A percentile compares a stretch with the other conserved stretches of the same genome.
Evolutionary conservation across 345 rosid species (phyloP).

Genomic region (Populus simonii): DNA sequence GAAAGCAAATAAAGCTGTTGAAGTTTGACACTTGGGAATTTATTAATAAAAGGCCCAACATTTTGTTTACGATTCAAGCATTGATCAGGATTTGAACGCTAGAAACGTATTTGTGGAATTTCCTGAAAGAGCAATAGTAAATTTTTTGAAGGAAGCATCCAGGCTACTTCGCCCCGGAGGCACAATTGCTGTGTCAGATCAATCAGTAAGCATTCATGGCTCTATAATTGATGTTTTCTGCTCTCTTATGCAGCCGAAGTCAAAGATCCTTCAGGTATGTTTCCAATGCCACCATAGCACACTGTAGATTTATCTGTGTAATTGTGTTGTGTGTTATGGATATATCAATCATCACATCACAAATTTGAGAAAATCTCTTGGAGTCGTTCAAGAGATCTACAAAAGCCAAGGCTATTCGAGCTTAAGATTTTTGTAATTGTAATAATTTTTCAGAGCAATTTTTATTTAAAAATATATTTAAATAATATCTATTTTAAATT

Average conservation of each 20-base stretch:
- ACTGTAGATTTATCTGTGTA: neutral
- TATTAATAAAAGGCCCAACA: neutral
- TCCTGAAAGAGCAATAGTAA: slow-evolving; percentile 50
- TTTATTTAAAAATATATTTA: too few species aligned
- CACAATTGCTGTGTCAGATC: slow-evolving; percentile 50
- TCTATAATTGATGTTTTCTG: neutral
- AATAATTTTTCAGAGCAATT: too few species aligned
- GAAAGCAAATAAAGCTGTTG: neutral
- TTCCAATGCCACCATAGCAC: neutral
- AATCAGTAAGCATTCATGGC: slow-evolving; percentile 33
- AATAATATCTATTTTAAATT: too few species aligned
- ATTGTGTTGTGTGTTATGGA: too few species aligned
- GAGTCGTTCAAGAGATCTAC: too few species aligned
- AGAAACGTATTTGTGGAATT: slow-evolving; percentile 22
- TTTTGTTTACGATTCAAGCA: neutral
- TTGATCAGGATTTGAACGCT: neutral
- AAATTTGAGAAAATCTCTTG: too few species aligned
- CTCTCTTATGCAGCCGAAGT: slow-evolving; percentile 46
- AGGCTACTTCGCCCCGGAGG: slow-evolving; percentile 58
- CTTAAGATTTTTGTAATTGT: too few species aligned
- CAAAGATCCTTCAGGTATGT: slow-evolving; percentile 60
- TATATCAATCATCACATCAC: too few species aligned
- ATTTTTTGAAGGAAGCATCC: slow-evolving; percentile 43
- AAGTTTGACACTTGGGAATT: neutral
- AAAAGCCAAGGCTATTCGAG: too few species aligned